Base-by-base conservation (phyloP, 805 yeast genomes). In the Cyberlindnera samutprakarnensis region DNA sequence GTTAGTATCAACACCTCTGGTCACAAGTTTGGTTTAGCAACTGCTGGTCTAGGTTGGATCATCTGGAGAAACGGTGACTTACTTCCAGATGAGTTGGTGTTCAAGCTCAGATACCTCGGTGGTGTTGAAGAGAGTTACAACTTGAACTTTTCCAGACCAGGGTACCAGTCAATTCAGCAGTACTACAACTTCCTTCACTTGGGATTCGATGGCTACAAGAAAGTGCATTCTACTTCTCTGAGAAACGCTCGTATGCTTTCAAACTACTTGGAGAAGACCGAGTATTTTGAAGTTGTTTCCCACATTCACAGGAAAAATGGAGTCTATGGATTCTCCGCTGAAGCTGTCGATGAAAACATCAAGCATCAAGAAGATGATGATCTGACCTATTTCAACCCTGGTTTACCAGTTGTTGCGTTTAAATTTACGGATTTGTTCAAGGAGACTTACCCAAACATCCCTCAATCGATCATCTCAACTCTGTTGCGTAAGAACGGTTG, bases 21-120 rank as follows among this genome's bases (percentile, higher is more conserved):
- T 37, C 96, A 87, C 62, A 87, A 87, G 61, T 87, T 83, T 59
- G 96, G 96, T 22, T 64, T 87, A 30, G 81, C 88, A 19, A 75
- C 94, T 17, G 94, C 90, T 9, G 96, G 96, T 26, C 68, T 84
- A 32, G 96, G 96, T 33, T 87, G 95, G 95, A 75, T 87, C 39
- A 59, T 87, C 33, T 88, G 94, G 86, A 75, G 78, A 53, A 75
- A 76, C 52, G 63, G 66, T 26, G 44, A 61, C 25, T 69, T 67
- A 49, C 65, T 87, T 41, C 92, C 96, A 16, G 66, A 75, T 36
- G 75, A 73, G 39, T 66, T 87, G 41, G 70, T 79, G 47, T 87
- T 87, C 61, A 78, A 81, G 43, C 66, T 87, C 50, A 77, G 78
- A 53, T 87, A 87, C 56, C 66, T 87, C 25, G 96, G 96, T 21